Evolutionary conservation across 495 filamentous ascomycete genomes (phyloP).

Genomic region (Umbilicaria muhlenbergii): DNA sequence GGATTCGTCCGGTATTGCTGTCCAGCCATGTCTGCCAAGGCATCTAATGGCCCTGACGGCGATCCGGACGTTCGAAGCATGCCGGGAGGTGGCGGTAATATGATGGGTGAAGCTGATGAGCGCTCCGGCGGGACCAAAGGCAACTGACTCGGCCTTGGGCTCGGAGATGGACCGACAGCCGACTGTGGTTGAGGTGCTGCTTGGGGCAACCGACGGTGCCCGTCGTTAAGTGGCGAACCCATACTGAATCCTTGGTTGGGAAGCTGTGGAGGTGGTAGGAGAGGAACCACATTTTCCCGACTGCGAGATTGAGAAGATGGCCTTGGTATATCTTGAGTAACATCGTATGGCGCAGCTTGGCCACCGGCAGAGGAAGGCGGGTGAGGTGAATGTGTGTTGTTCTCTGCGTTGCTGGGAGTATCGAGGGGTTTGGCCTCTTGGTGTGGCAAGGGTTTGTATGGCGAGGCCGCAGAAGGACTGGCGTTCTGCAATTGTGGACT

Average conservation of each 20-base stretch:
- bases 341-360: slow-evolving; percentile 2
- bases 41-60: slow-evolving; percentile 9
- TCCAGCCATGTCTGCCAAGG: slow-evolving; percentile 10
- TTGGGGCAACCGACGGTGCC: slow-evolving; percentile 9
- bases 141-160: slow-evolving; percentile 6
- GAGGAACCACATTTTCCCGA: slow-evolving; percentile 7
- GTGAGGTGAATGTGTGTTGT: too few relatives aligned
- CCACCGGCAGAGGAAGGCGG: slow-evolving; percentile 14
- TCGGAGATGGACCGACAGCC: slow-evolving; percentile 6
- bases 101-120: slow-evolving; percentile 12
- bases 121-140: slow-evolving; percentile 7
- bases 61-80: slow-evolving; percentile 13
- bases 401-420: too few relatives aligned
- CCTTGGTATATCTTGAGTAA: too few relatives aligned
- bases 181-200: slow-evolving; percentile 1
- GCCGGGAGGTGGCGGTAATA: slow-evolving; percentile 12
- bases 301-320: too few relatives aligned
- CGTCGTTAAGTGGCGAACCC: slow-evolving; percentile 4
- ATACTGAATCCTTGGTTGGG: slow-evolving; percentile 4
- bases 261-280: slow-evolving; percentile 8
- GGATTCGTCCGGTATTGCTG: slow-evolving; percentile 9
- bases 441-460: too few relatives aligned
- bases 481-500: too few relatives aligned
- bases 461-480: too few relatives aligned
- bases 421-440: too few relatives aligned